Percentiles rank a stretch among this genome's conserved stretches.
Evolutionary conservation across 1,284 basidiomycete genomes (phyloP).

Genomic region (Inonotus obliquus): DNA sequence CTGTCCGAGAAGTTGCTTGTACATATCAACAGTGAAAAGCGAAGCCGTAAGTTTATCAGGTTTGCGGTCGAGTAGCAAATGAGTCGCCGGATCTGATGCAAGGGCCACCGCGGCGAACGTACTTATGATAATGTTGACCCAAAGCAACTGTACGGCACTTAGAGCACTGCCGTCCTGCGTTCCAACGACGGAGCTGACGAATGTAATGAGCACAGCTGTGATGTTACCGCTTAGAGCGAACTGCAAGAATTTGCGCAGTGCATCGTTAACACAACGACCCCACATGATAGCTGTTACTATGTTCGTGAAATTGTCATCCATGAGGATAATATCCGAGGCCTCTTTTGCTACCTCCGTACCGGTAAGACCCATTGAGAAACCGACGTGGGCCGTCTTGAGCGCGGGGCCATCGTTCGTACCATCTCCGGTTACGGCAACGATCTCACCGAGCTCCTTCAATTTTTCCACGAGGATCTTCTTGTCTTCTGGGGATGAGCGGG

Average conservation of each 20-base stretch:
- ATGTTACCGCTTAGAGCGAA: conserved; percentile 98
- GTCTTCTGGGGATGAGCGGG: conserved; percentile 95
- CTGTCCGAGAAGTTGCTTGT: conserved; percentile 92
- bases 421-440: conserved; percentile 97
- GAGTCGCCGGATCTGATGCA: conserved; percentile 91
- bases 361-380: conserved; percentile 97
- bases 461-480: conserved; percentile 92
- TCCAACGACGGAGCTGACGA: conserved; percentile 85
- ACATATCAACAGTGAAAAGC: conserved; percentile 88
- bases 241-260: conserved; percentile 96
- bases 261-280: conserved; percentile 98
- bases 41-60: conserved; percentile 87
- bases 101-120: conserved; percentile 96
- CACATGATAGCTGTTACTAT: conserved; percentile 98
- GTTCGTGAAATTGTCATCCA: conserved; percentile 96
- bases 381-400: conserved; percentile 90
- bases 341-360: too few species aligned
- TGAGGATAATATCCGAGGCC: conserved; percentile 98
- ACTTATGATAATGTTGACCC: conserved; percentile 98
- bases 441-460: conserved; percentile 83
- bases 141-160: conserved; percentile 91
- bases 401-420: conserved; percentile 98
- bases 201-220: conserved; percentile 92
- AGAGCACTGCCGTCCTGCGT: conserved; percentile 74
- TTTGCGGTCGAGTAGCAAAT: conserved; percentile 78